Evolutionary conservation across 441 rosid genomes (phyloP).

Genomic region (Mallotus japonicus): DNA sequence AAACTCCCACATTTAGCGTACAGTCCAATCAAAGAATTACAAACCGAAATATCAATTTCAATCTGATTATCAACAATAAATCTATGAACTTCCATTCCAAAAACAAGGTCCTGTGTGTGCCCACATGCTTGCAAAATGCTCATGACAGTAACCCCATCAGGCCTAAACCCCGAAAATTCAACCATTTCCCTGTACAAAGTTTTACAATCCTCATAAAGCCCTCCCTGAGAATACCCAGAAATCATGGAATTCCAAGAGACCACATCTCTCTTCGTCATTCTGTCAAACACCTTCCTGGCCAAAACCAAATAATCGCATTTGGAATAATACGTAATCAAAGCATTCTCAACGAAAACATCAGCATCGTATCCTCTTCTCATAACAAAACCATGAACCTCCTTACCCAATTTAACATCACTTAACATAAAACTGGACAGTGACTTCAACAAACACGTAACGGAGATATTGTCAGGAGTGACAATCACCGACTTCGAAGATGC

Average conservation of each 20-base stretch:
- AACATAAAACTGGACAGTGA: constrained; percentile 42
- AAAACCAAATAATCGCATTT: constrained; percentile 42
- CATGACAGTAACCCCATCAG: constrained; percentile 57
- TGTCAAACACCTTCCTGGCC: constrained; percentile 62
- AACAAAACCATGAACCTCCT: constrained; percentile 56
- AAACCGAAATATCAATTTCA: constrained; percentile 49
- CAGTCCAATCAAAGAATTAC: constrained; percentile 67
- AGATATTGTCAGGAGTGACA: constrained; percentile 48
- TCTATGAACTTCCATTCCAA: constrained; percentile 71
- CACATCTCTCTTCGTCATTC: constrained; percentile 58
- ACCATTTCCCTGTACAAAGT: constrained; percentile 56
- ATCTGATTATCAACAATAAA: constrained; percentile 41
- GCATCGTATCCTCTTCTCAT: constrained; percentile 45
- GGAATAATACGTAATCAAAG: constrained; percentile 59
- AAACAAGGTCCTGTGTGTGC: constrained; percentile 64
- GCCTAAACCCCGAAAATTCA: constrained; percentile 38
- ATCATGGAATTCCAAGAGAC: constrained; percentile 89
- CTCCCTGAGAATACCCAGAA: constrained; percentile 75
- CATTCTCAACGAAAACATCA: constrained; percentile 60
- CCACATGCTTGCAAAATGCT: constrained; percentile 80
- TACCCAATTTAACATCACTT: constrained; percentile 36
- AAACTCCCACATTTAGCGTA: constrained; percentile 85
- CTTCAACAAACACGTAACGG: constrained; percentile 59
- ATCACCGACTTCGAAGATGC: constrained; percentile 24
- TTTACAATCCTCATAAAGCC: constrained; percentile 64